Evolutionary conservation across 306 rosid species (phyloP), one percentile per base, ranked within the genome.

Genomic region (Trifolium fragiferum): DNA sequence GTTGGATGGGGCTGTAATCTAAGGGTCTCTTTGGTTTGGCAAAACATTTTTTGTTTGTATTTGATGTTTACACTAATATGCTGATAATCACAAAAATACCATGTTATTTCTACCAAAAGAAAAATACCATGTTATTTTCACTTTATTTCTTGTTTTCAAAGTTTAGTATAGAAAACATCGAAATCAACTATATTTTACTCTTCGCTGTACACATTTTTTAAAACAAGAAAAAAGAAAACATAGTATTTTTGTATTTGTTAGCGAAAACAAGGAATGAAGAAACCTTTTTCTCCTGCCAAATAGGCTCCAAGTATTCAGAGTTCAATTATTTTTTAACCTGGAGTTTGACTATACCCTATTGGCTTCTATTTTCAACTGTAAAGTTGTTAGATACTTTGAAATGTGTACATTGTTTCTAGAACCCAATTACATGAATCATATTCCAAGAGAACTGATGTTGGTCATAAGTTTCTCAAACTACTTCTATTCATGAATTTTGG

Each of bases 371-470:
- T 40, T 40, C 44, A 40, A 40, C n/a, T 53, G 30, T 30, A 13
- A 54, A 38, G 38, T 18, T 38, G 38, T 35, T 20, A 20, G 53
- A 43, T 41, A 14, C 54, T 21, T 66, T 43, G 72, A 66, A n/a
- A 4, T 43, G 72, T 44, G 38, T 1, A 16, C 37, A 43, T 23
- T 44, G 16, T 25, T 32, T 66, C 38, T 43, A 14, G 55, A 54
- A 71, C 65, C 53, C 37, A 37, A 54, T 70, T 1, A 41, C 20
- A 20, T 41, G 37, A 15, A 66, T 21, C n/a, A 4, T 30, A 54
- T 47, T 23, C 47, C 46, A n/a, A 30, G 62, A 70, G 64, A 35
- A 51, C 49, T 51, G 50, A 53, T 53, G 50, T 53, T n/a, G 27
- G 49, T 13, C 33, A 12, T 37, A 30, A 69, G 64, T 19, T 65